Conservation (phyloP, 768 basidiomycete species). For the Tubosaeta brunneosetosa region DNA sequence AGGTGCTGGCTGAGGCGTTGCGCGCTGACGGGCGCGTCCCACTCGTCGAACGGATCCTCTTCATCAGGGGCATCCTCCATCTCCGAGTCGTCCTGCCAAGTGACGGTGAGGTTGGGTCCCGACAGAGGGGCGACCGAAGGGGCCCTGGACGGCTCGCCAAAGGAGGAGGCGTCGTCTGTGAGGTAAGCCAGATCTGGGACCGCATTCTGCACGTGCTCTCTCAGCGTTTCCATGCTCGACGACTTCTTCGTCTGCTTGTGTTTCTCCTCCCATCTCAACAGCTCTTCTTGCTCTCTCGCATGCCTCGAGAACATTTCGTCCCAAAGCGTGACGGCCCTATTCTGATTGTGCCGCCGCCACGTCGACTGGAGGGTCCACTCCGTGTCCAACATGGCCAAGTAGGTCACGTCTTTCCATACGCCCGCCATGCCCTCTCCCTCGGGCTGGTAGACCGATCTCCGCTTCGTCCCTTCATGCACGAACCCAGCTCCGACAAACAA, state of each 20-base stretch:
- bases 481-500: constrained; percentile 53
- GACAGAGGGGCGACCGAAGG: constrained; percentile 24
- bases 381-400: constrained; percentile 56
- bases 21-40: not conserved
- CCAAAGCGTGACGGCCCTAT: constrained; percentile 43
- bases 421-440: constrained; percentile 31
- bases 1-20: not conserved
- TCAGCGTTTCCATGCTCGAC: constrained; percentile 42
- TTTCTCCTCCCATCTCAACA: constrained; percentile 49
- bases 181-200: constrained; percentile 10
- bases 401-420: constrained; percentile 57
- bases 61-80: constrained; percentile 5
- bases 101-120: constrained; percentile 8
- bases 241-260: constrained; percentile 28
- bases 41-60: not conserved
- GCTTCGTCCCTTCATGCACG: constrained; percentile 57
- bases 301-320: constrained; percentile 60
- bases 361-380: constrained; percentile 46
- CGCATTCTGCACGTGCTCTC: constrained; percentile 6
- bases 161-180: constrained; percentile 16
- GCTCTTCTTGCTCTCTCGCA: constrained; percentile 50
- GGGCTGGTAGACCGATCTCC: constrained; percentile 48
- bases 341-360: constrained; percentile 8
- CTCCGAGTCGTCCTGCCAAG: constrained; percentile 7
- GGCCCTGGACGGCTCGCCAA: constrained; percentile 11